These are phyloP conservation scores for Selenicereus undatus DNA, from an alignment of 148 eudicot genomes.

Conservation along the genomic window DNA sequence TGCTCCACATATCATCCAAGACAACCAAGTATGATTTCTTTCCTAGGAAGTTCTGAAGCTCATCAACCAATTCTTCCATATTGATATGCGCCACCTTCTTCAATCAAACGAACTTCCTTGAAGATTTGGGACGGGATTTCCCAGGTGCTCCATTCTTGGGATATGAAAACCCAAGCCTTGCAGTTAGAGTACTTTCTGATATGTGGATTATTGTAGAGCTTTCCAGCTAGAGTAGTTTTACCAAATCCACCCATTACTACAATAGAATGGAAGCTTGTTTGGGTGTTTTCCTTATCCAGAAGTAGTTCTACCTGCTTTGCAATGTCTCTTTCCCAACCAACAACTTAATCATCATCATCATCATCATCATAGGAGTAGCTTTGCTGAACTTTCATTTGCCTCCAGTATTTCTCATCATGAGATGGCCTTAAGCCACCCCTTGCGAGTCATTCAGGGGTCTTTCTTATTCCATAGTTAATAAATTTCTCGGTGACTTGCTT, in stretches of 20 bases:
- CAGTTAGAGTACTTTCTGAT: constrained; percentile 18
- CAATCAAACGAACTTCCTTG: constrained; percentile 8
- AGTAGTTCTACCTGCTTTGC: no score
- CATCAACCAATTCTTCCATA: constrained; percentile 22
- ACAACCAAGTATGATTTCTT: constrained; percentile 23
- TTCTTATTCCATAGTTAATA: no score
- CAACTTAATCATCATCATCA: no score
- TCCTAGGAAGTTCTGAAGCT: constrained; percentile 9
- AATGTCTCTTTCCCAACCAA: no score
- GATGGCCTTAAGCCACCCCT: no score
- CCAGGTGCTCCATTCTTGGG: constrained; percentile 30
- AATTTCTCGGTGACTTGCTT: no score
- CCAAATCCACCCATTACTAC: constrained; percentile 35
- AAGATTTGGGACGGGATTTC: constrained; percentile 25
- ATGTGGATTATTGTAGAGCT: constrained; percentile 24
- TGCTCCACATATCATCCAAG: constrained; percentile 36
- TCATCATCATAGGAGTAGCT: no score
- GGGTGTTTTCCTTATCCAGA: no score
- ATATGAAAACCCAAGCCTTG: constrained; percentile 26
- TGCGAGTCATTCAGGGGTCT: no score
- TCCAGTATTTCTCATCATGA: no score
- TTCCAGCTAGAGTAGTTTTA: constrained; percentile 31
- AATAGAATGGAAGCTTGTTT: constrained; percentile 3
- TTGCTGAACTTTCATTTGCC: no score
- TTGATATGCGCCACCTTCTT: background rate